Evolutionary conservation across 148 eudicot genomes (phyloP).

Genomic region (Rhododendron molle): DNA sequence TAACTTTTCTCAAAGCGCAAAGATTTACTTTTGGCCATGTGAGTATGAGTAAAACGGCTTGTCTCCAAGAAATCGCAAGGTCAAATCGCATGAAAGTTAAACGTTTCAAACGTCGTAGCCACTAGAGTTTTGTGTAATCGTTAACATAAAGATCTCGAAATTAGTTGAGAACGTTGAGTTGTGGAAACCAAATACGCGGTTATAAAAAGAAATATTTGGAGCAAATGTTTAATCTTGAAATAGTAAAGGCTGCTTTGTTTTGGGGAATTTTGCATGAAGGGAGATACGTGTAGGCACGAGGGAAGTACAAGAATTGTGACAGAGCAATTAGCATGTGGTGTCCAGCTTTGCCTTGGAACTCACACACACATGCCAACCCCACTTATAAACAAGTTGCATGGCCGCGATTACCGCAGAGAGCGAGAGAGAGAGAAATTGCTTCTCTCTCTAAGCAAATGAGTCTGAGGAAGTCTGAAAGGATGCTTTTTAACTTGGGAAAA

Average conservation of each 20-base stretch:
- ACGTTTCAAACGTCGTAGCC: too few species aligned
- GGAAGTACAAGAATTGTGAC: background rate
- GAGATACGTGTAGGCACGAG: background rate
- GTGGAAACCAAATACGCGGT: too few species aligned
- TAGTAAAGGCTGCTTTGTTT: background rate
- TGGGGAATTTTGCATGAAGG: constrained; percentile 2
- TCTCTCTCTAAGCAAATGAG: too few species aligned
- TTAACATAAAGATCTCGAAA: too few species aligned
- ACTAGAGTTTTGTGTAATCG: too few species aligned
- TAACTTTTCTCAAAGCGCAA: too few species aligned
- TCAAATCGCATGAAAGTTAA: too few species aligned
- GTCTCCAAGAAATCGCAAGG: too few species aligned
- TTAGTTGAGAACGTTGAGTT: too few species aligned
- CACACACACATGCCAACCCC: background rate
- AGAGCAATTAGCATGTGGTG: constrained; percentile 2
- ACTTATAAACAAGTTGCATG: background rate
- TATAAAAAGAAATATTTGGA: background rate
- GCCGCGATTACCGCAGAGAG: background rate
- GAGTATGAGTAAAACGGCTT: too few species aligned
- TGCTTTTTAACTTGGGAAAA: background rate
- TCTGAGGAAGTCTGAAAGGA: background rate
- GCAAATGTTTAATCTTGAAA: background rate
- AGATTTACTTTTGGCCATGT: too few species aligned
- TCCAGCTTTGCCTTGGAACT: constrained; percentile 1
- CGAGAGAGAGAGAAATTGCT: background rate